These are phyloP conservation scores for Colletotrichum tanaceti DNA, from an alignment of 2,329 filamentous ascomycete species.

Conservation along the genomic window DNA sequence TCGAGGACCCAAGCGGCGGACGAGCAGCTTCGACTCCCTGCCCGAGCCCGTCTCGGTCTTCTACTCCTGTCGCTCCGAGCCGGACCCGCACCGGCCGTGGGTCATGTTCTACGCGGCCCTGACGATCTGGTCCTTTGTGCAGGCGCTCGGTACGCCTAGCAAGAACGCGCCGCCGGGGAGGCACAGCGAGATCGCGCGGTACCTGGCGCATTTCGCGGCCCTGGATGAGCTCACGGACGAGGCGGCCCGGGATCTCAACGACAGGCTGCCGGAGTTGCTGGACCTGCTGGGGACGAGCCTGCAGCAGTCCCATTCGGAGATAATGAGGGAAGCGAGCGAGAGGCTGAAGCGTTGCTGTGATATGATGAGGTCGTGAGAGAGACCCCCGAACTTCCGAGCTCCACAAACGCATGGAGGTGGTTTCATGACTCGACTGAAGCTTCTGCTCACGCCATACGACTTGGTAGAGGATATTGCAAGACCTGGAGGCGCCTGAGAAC, in stretches of 20 bases:
- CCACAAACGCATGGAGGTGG: too few relatives aligned
- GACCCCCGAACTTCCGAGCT: not conserved
- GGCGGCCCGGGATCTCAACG: slow-evolving; percentile 74
- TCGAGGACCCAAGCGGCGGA: slow-evolving; percentile 50
- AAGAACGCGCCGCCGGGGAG: slow-evolving; percentile 33
- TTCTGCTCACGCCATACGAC: too few relatives aligned
- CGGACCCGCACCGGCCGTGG: slow-evolving; percentile 88
- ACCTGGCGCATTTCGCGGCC: slow-evolving; percentile 73
- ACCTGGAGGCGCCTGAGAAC: too few relatives aligned
- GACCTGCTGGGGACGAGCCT: slow-evolving; percentile 57
- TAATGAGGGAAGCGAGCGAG: slow-evolving; percentile 80
- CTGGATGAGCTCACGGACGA: slow-evolving; percentile 76
- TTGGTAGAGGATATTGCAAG: too few relatives aligned
- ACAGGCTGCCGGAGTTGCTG: slow-evolving; percentile 59
- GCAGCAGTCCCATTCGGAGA: slow-evolving; percentile 67
- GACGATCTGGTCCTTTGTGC: slow-evolving; percentile 89
- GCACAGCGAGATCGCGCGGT: slow-evolving; percentile 54
- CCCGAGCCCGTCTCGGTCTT: slow-evolving; percentile 54
- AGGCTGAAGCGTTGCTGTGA: slow-evolving; percentile 78
- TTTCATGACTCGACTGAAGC: too few relatives aligned
- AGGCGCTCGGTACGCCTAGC: slow-evolving; percentile 69
- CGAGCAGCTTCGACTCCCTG: slow-evolving; percentile 36
- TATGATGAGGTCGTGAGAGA: slow-evolving; percentile 47
- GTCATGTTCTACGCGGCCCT: slow-evolving; percentile 88
- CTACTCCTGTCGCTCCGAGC: slow-evolving; percentile 82